Base-by-base conservation (phyloP, 768 basidiomycete species). In the Trichaptum fuscoviolaceum region DNA sequence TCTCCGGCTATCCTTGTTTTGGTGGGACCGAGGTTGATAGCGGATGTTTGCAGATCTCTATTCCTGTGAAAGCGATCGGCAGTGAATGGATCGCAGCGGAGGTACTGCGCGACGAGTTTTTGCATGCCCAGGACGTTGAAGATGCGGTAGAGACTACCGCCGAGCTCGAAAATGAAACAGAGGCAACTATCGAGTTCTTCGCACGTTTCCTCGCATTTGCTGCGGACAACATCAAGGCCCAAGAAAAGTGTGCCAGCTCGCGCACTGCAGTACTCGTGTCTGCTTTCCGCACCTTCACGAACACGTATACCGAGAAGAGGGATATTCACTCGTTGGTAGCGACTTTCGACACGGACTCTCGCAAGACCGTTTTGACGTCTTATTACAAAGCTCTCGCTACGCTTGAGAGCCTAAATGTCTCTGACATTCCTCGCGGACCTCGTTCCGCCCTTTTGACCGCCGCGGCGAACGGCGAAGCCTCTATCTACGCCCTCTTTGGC, bases 11-110 rank as follows among this genome's bases (percentile, higher is more conserved):
- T 68, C 20, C n/a, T 17, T 57, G 20, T 52, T 9, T 57, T 34
- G 57, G 34, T 57, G 60, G 34, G 66, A 36, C 35, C 57, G 52
- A 27, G 30, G 52, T 59, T 59, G 57, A 30, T 52, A 30, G 27
- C 64, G 18, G 59, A 58, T 62, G 70, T 17, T 26, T 57, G 20
- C 69, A 95, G 93, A 77, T 96, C 68, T 89, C 91, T 69, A 88
- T 98, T 76, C 94, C 93, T 60, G 91, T 97, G 67, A 89, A 93
- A 60, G 88, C 92, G n/a, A 79, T 81, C 52, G 69, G 81, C 70
- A 87, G 95, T 77, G 87, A 93, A 77, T 97, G 96, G 95, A 93
- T 95, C 74, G 85, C 88, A 64, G 95, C 95, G 63, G 95, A 96
- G 79, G 87, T 95, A 73, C 86, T 96, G 66, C 83, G 91, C 73